These are phyloP conservation scores for Leptographium lundbergii DNA, from an alignment of 2,329 filamentous ascomycete genomes.

Conservation along the genomic window DNA sequence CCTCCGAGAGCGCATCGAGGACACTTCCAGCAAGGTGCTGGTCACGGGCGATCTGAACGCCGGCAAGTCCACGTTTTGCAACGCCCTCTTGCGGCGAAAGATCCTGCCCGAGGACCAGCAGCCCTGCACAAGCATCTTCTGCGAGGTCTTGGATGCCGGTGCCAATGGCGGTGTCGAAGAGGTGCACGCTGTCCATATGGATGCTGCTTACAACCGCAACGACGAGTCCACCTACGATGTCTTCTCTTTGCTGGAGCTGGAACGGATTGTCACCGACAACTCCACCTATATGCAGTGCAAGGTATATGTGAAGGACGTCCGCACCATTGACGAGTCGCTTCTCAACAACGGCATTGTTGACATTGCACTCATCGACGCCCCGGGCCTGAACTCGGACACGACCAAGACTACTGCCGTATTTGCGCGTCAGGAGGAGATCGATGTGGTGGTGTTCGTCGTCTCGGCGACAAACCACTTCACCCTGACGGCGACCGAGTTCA, in stretches of 20 bases:
- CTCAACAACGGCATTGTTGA: constrained; percentile 97
- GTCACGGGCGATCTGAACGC: constrained; percentile 94
- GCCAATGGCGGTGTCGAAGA: constrained; percentile 89
- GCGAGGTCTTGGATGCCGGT: constrained; percentile 83
- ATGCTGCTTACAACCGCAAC: constrained; percentile 67
- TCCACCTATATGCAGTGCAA: constrained; percentile 88
- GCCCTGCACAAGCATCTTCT: constrained; percentile 96
- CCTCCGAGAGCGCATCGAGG: constrained; percentile 86
- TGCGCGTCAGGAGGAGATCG: constrained; percentile 93
- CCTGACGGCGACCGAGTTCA: constrained; percentile 93
- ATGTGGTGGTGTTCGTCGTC: constrained; percentile 96
- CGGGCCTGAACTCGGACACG: constrained; percentile 89
- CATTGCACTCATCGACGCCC: constrained; percentile 93
- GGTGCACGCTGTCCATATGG: constrained; percentile 85
- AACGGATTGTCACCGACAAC: constrained; percentile 83
- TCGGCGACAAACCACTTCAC: constrained; percentile 98
- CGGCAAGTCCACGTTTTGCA: constrained; percentile 97
- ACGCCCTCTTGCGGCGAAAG: constrained; percentile 85
- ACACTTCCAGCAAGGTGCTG: constrained; percentile 92
- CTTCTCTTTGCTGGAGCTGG: constrained; percentile 63
- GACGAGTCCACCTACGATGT: constrained; percentile 93
- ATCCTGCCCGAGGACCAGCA: constrained; percentile 94
- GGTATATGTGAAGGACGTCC: constrained; percentile 84
- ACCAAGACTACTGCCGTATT: constrained; percentile 96
- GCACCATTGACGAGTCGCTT: constrained; percentile 81